Base-by-base conservation (phyloP, 2,329 filamentous ascomycete genomes). In the Dothiorella sarmentorum region DNA sequence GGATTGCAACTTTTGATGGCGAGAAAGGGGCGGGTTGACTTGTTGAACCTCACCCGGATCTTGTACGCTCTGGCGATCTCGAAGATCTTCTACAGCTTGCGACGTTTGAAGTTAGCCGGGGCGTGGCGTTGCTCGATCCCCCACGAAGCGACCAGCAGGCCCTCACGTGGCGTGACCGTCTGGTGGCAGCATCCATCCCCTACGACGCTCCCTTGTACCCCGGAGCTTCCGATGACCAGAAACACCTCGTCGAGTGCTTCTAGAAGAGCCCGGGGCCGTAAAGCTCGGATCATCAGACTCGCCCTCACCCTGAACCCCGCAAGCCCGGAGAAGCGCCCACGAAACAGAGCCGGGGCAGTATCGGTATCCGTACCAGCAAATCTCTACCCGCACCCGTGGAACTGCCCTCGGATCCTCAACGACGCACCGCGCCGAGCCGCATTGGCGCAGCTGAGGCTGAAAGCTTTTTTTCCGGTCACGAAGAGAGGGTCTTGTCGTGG, bases 391-490 rank as follows among this genome's bases (percentile, higher is more conserved):
- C 33, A 15, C 24, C n/a, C 11, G 7, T 13, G 24, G 31, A n/a
- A n/a, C 6, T 15, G 35, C 15, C 49, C 49, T 40, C 11, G 33
- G 49, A 40, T 40, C n/a, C 24, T 31, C 33, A n/a, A 20, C 24
- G 11, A 29, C n/a, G 49, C 33, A 40, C 7, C 49, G 49, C 33
- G 49, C 49, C 49, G 49, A 29, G 49, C 49, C 49, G 49, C 49
- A 18, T 24, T 15, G n/a, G 49, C 33, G 49, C 35, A 31, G 49
- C 24, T 13, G 33, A 26, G 9, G 24, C 35, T 37, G 35, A n/a
- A n/a, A 7, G n/a, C n/a, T 1, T 7, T 17, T n/a, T 17, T 17
- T 22, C 5, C 1, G 13, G 13, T 24, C 3, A 17, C 2, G 26
- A 31, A 20, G n/a, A 15, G n/a, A 7, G 15, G 43, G 17, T 31